Base-by-base conservation (phyloP, 805 yeast species). In the Tetrapisispora iriomotensis region DNA sequence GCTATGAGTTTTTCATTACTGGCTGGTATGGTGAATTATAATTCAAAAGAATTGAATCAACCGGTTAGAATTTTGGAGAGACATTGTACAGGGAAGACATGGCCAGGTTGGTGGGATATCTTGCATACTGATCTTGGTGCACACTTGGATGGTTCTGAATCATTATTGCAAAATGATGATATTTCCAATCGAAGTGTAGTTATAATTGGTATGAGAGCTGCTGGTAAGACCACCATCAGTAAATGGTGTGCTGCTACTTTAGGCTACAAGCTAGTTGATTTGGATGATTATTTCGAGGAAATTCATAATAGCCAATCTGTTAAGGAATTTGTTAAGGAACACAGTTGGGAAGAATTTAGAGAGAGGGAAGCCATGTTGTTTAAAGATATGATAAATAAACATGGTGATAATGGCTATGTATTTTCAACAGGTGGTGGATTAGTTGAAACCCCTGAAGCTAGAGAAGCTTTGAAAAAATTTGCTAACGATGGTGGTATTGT, bases 81-180 rank as follows among this genome's bases (percentile, higher is more conserved):
- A 63, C 75, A 82, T 20, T 86, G 96, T 58, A 94, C 96, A 1
- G 94, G 90, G 41, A 92, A 92, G 66, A 92, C 98, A 0, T 92
- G 98, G 98, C 98, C 98, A 17, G 97, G 96, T 28, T 92, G 98
- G 98, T 92, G 98, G 98, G 98, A 92, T 63, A 73, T 79, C 26
- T 67, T 92, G 46, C 87, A 79, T 56, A 72, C 82, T 36, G 64
- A 71, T 35, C 75, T 92, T 51, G 72, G 77, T 17, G 81, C 75
- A 20, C 52, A 61, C 9, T 61, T 92, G 27, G 82, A 77, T 51
- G 98, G 98, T 20, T 69, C 68, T 50, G 94, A 83, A 54, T 71
- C 73, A 6, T 51, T 60, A 9, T 31, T 38, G 19, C 36, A 36
- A 13, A 14, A 39, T 14, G 37, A 38, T 4, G 12, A 6, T 5